These are phyloP conservation scores for Colletotrichum sublineola DNA, from an alignment of 2,329 filamentous ascomycete genomes.

Conservation along the genomic window DNA sequence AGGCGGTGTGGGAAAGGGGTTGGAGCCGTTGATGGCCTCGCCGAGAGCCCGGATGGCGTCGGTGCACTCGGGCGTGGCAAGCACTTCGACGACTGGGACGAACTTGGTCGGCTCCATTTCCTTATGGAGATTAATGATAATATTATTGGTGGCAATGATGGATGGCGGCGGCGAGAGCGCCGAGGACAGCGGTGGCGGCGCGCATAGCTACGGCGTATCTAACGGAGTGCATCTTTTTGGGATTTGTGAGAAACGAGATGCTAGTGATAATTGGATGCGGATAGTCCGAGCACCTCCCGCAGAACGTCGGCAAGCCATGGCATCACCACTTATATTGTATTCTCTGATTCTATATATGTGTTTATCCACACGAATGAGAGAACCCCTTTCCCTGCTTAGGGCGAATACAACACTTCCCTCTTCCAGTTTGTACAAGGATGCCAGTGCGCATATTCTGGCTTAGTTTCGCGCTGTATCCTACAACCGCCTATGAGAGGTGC, in stretches of 20 bases:
- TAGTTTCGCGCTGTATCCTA: not conserved
- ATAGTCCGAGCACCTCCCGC: too few species aligned
- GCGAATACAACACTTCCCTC: not conserved
- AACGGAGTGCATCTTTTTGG: too few species aligned
- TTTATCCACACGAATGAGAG: not conserved
- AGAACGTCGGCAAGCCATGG: not conserved
- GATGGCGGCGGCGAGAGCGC: slow-evolving; percentile 11
- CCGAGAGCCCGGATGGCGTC: not conserved
- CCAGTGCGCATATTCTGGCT: not conserved
- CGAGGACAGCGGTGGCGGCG: slow-evolving; percentile 5
- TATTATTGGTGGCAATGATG: not conserved
- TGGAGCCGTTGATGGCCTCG: slow-evolving; percentile 19
- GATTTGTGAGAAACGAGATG: not conserved
- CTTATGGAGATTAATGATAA: slow-evolving; percentile 8
- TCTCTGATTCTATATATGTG: too few species aligned
- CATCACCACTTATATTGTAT: not conserved
- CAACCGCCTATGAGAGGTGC: not conserved
- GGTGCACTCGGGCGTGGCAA: slow-evolving; percentile 10
- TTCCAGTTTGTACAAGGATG: not conserved
- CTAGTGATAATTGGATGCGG: not conserved
- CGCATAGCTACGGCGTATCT: not conserved
- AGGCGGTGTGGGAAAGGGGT: slow-evolving; percentile 5
- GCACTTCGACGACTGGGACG: slow-evolving; percentile 5
- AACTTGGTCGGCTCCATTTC: slow-evolving; percentile 20
- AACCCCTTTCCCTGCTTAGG: too few species aligned